Evolutionary conservation across 257 asterid genomes (phyloP), one percentile per base, ranked within the genome.

Genomic region (Primulina huaijiensis): DNA sequence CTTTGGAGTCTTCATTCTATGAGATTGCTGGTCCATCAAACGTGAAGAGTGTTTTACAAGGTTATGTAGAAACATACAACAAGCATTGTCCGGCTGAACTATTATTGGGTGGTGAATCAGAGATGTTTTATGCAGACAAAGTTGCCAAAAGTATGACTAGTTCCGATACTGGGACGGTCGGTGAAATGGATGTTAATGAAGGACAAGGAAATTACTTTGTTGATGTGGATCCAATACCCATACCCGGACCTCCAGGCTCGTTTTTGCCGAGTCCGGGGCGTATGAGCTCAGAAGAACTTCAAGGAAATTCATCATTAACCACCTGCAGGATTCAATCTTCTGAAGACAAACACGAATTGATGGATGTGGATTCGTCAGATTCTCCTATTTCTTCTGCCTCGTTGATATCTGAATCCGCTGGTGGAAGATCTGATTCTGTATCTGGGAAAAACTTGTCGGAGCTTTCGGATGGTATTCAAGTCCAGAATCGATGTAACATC

Each of bases 171-270:
- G 75, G 59, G 65, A 74, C 64, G 65, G 71, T 60, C 34, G 64
- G 75, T 25, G 89, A 86, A 62, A 75, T 67, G 69, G 86, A 80
- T 61, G 78, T 80, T 34, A 79, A 74, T 43, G 87, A 82, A 55
- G 83, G 61, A 58, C 84, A 78, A 31, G 83, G 94, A 69, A 75
- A 82, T 78, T 92, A 84, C 80, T 88, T 69, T 74, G 75, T 69
- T 55, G 90, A 84, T 79, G 97, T 92, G 34, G 98, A 90, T 72
- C 87, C 92, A 34, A 88, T 88, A 71, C 89, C 89, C 33, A 93
- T 93, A 71, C 98, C 98, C 0, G 98, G 97, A 46, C 98, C 98
- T 3, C 97, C 96, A 0, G 98, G 98, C 66, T 93, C 96, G 0
- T 93, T 87, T 80, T 79, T 92, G 73, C 98, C 97, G 0, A 92